Base-by-base conservation (phyloP, 2,329 filamentous ascomycete genomes). In the Hymenoscyphus salicellus region DNA sequence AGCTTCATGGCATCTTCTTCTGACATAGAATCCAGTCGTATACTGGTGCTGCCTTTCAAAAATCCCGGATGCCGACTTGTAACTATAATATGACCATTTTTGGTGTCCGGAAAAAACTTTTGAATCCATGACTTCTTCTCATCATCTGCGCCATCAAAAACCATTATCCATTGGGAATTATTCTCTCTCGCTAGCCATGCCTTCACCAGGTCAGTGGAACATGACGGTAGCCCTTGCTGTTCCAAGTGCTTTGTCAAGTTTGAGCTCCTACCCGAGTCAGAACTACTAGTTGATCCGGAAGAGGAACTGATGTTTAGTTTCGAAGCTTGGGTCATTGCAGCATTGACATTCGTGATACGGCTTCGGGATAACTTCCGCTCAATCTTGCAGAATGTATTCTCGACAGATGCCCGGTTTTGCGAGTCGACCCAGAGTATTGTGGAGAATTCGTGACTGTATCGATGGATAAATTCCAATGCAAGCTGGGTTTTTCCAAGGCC, bases 131-230 rank as follows among this genome's bases (percentile, higher is more conserved):
- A 57, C 10, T 57, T 57, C 8, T 57, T 23, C 28, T 33, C 55
- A n/a, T 57, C 55, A 57, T 57, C 55, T 36, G 55, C 55, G 16
- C 55, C 55, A 30, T 57, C 55, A n/a, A 57, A 57, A 20, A 57
- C 28, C 5, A 57, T 57, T 11, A 57, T 16, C 55, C 55, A 57
- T 5, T 20, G 55, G 14, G 28, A n/a, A 57, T 57, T 57, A 14
- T 32, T 57, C 20, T 33, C 28, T 26, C 28, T 57, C 14, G 55
- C 55, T 8, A 57, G n/a, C 55, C 55, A 57, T n/a, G 55, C 55
- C 28, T 32, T 57, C 4, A 57, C 55, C 8, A 57, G 17, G 23
- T 57, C 55, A 23, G 46, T 52, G 11, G 46, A 52, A 10, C 46
- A 52, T 3, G 46, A 52, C 20, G 20, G 20, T 3, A 52, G 14